phyloP scores from a whole-genome alignment of 768 basidiomycete genomes.

The Leccinum truebloodii region DNA sequence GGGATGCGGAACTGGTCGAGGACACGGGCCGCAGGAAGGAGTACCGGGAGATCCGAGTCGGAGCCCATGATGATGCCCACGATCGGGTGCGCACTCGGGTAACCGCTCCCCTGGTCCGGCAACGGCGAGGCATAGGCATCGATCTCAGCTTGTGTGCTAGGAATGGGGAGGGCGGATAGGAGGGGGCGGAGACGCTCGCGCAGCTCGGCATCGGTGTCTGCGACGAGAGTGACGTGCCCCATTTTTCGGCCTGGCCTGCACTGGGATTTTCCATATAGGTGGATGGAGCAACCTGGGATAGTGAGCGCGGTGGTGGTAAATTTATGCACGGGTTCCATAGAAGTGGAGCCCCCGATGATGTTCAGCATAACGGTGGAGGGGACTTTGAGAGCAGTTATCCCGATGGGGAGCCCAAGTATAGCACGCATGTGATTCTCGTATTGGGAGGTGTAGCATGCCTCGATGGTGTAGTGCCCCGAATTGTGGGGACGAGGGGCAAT shows the following conservation, averaged over 20 bases:
- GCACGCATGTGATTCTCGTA: constrained; percentile 97
- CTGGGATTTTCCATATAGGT: constrained; percentile 94
- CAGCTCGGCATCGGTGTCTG: constrained; percentile 75
- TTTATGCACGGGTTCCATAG: constrained; percentile 57
- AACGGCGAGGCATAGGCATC: constrained; percentile 52
- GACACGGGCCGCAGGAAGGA: constrained; percentile 86
- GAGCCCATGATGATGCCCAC: constrained; percentile 98
- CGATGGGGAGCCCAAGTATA: constrained; percentile 87
- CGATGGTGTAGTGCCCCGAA: constrained; percentile 98
- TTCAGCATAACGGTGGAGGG: constrained; percentile 93
- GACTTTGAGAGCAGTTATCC: constrained; percentile 84
- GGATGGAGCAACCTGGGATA: constrained; percentile 75
- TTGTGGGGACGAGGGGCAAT: constrained; percentile 98
- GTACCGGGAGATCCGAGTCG: constrained; percentile 94
- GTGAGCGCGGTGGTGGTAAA: constrained; percentile 62
- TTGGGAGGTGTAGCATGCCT: constrained; percentile 95
- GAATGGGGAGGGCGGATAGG: constrained; percentile 58
- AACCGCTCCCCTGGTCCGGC: constrained; percentile 46
- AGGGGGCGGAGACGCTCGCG: constrained; percentile 70
- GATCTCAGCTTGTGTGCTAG: constrained; percentile 44
- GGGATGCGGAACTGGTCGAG: constrained; percentile 82
- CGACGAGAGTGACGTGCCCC: constrained; percentile 95
- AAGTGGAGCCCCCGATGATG: constrained; percentile 79
- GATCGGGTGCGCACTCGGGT: constrained; percentile 69
- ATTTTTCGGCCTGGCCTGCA: constrained; percentile 92